Percentiles rank a stretch among this genome's conserved stretches.
phyloP scores from a whole-genome alignment of 768 basidiomycete genomes.

The Daedaleopsis nitida region DNA sequence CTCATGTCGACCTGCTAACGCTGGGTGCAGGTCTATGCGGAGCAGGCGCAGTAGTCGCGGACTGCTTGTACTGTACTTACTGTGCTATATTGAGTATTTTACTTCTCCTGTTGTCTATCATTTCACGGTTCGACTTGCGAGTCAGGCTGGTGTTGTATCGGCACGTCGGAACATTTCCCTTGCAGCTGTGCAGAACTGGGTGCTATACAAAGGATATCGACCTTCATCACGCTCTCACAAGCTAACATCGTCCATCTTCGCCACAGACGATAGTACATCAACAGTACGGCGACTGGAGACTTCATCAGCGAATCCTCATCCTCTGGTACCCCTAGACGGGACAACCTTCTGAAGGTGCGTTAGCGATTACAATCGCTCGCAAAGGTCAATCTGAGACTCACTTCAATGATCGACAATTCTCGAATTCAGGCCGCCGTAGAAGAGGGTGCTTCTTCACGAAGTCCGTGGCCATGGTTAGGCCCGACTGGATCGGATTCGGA shows the following conservation, averaged over 20 bases:
- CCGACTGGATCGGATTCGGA: neutral
- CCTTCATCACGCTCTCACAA: too few species aligned
- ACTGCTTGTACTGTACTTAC: constrained; percentile 11
- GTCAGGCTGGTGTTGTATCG: neutral
- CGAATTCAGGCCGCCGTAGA: neutral
- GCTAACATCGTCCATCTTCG: too few species aligned
- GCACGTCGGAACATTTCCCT: too few species aligned
- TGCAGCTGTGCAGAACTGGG: too few species aligned
- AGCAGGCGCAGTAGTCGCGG: constrained; percentile 54
- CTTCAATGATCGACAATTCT: neutral
- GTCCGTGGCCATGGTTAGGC: neutral
- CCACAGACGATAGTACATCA: too few species aligned
- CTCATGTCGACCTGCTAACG: neutral
- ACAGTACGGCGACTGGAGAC: too few species aligned
- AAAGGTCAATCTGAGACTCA: neutral
- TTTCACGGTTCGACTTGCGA: neutral
- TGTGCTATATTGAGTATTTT: constrained; percentile 12
- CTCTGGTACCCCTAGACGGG: too few species aligned
- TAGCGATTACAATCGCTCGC: too few species aligned
- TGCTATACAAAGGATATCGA: too few species aligned
- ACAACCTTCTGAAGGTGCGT: too few species aligned
- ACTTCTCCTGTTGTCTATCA: neutral
- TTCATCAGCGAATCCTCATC: too few species aligned
- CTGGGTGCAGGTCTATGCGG: constrained; percentile 63
- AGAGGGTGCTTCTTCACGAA: neutral